Evolutionary conservation across 1,139 yeast genomes (phyloP).

Genomic region (Meyerozyma elateridarum): DNA sequence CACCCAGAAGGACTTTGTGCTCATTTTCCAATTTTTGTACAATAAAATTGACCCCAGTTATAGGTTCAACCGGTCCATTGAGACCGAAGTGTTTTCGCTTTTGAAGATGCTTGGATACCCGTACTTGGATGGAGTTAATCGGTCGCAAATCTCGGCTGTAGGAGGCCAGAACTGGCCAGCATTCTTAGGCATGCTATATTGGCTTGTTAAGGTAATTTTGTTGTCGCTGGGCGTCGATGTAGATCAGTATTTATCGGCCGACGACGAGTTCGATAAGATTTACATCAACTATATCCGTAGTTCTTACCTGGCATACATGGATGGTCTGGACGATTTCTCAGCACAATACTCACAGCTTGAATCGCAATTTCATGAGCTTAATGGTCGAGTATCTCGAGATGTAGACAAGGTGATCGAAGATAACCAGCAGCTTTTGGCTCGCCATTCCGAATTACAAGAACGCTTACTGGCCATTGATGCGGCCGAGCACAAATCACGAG

Average conservation of each 20-base stretch:
- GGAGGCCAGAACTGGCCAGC: conserved; percentile 91
- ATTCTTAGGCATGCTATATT: conserved; percentile 74
- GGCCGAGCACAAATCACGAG: conserved; percentile 54
- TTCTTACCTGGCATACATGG: conserved; percentile 64
- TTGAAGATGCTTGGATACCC: conserved; percentile 72
- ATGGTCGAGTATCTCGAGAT: conserved; percentile 31
- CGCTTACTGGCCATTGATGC: conserved; percentile 31
- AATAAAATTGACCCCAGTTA: conserved; percentile 76
- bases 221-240: conserved; percentile 35
- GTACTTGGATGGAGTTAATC: conserved; percentile 70
- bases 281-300: conserved; percentile 62
- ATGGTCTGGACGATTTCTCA: conserved; percentile 57
- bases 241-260: conserved; percentile 28
- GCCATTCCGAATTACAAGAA: conserved; percentile 20
- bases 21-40: conserved; percentile 77
- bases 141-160: conserved; percentile 85
- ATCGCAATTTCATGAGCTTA: conserved; percentile 41
- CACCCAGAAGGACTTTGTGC: conserved; percentile 80
- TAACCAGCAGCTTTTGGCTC: conserved; percentile 34
- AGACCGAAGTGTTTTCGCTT: conserved; percentile 68
- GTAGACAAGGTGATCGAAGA: conserved; percentile 41
- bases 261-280: conserved; percentile 50
- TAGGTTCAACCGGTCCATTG: conserved; percentile 62
- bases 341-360: conserved; percentile 54
- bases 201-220: conserved; percentile 62